Base-by-base conservation (phyloP, 371 early-diverging fungal genomes). In the Aphelidium insulamus region DNA sequence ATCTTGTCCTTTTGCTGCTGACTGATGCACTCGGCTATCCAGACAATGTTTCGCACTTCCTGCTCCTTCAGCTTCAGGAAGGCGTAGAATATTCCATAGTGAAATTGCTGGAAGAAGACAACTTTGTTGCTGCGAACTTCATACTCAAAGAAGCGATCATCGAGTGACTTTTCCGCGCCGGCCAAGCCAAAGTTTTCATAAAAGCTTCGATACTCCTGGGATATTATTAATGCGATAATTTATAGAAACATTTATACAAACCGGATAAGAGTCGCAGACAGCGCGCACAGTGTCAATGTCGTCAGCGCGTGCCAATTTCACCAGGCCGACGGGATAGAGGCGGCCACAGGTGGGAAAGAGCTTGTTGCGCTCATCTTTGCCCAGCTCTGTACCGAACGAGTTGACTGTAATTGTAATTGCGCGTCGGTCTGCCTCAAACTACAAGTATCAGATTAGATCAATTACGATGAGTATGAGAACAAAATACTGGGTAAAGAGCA, bases 21-120 rank as follows among this genome's bases (percentile, higher is more conserved):
- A 21, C 84, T 69, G 48, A 99, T 90, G 56, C 99, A 99, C 58
- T 98, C 99, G 19, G 92, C 80, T 40, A 98, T 90, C 95, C 97
- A 98, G 32, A 95, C 77, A 49, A 98, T 83, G 58, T 95, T 98
- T 39, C 95, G 70, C 34, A 99, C 81, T 59, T 98, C 98, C 49
- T 97, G 95, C 50, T 99, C 99, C 69, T 92, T 95, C 35, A 98
- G 62, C 53, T 82, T 84, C 35, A 98, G 59, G 66, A 79, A 97
- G 11, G 88, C 62, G 54, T 87, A 99, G 42, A 91, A 97, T n/a
- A 85, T 67, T 27, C 82, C 88, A 50, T 67, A 92, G 49, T 90
- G 84, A 62, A 90, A 94, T 54, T 97, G 95, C 52, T 84, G 86
- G 45, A 77, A 66, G 55, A 90, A 94, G n/a, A 85, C 57, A 30